phyloP scores from a whole-genome alignment of 139 green algal species.

The Spirogloea muscicola region DNA sequence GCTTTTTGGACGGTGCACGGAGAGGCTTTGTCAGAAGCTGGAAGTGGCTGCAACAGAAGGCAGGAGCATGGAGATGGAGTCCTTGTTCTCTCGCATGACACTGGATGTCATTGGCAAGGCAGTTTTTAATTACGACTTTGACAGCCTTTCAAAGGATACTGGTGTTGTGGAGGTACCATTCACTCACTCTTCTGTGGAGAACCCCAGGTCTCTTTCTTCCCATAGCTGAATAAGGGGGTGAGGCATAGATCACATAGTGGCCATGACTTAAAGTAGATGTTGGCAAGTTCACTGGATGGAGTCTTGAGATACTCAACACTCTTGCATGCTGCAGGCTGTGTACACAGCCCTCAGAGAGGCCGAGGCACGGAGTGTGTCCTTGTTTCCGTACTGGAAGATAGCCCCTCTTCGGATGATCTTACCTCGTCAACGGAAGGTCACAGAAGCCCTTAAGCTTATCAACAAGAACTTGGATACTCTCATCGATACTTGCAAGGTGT shows the following conservation, averaged over 20 bases:
- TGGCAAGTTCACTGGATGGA: too few relatives aligned
- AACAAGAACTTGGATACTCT: conserved; percentile 77
- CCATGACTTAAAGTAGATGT: too few relatives aligned
- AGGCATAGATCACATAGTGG: too few relatives aligned
- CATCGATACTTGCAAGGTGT: conserved; percentile 66
- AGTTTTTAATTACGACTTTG: conserved; percentile 97
- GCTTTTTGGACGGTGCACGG: conserved; percentile 84
- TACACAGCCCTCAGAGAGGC: conserved; percentile 89
- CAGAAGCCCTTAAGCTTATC: conserved; percentile 69
- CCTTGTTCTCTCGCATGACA: conserved; percentile 85
- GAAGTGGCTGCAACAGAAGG: conserved; percentile 27
- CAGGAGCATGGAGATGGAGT: conserved; percentile 82
- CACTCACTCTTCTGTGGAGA: too few relatives aligned
- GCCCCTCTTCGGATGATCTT: conserved; percentile 62
- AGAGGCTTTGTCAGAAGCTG: conserved; percentile 62
- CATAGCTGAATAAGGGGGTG: too few relatives aligned
- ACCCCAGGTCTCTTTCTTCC: too few relatives aligned
- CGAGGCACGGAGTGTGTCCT: conserved; percentile 79
- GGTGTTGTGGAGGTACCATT: conserved; percentile 28
- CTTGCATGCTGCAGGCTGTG: conserved; percentile 80
- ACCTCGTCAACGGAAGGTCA: conserved; percentile 60
- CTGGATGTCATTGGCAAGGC: conserved; percentile 98
- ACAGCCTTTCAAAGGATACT: conserved; percentile 39
- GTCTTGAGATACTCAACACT: too few relatives aligned
- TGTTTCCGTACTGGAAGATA: conserved; percentile 85